phyloP scores from a whole-genome alignment of 1,139 yeast species.

The Kurtzmaniella quercitrusa region DNA sequence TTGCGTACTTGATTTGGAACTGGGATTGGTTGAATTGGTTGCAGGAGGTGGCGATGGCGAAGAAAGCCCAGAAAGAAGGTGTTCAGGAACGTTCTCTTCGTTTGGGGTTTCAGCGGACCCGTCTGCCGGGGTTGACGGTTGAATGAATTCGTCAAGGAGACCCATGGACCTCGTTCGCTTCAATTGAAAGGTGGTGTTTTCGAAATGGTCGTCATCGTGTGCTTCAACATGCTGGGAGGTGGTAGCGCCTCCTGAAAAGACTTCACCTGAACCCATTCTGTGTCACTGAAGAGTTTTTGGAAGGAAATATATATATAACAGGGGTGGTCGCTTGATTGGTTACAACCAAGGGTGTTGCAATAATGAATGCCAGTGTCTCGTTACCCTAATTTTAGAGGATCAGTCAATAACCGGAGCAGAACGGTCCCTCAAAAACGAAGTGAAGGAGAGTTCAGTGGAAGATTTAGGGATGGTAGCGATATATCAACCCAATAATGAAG shows the following conservation, averaged over 20 bases:
- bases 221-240: slow-evolving; percentile 66
- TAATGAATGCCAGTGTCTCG: too few species aligned
- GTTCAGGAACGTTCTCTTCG: background rate
- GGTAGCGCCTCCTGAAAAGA: slow-evolving; percentile 47
- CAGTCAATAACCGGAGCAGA: background rate
- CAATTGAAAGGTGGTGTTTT: slow-evolving; percentile 67
- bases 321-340: too few species aligned
- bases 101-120: background rate
- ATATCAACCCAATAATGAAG: too few species aligned
- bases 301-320: background rate
- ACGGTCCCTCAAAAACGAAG: background rate
- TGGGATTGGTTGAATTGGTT: too few species aligned
- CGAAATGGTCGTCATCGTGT: slow-evolving; percentile 65
- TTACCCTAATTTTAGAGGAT: background rate
- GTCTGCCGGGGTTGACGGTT: slow-evolving; percentile 18
- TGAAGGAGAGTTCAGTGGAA: too few species aligned
- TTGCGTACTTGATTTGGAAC: background rate
- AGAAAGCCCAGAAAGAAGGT: background rate
- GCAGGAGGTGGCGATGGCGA: background rate
- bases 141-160: slow-evolving; percentile 66
- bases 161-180: slow-evolving; percentile 86
- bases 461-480: too few species aligned
- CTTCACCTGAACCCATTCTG: slow-evolving; percentile 23
- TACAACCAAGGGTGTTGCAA: too few species aligned
- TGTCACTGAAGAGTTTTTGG: background rate